Evolutionary conservation across 768 basidiomycete genomes (phyloP).

Genomic region (Leccinum longicurvipes): DNA sequence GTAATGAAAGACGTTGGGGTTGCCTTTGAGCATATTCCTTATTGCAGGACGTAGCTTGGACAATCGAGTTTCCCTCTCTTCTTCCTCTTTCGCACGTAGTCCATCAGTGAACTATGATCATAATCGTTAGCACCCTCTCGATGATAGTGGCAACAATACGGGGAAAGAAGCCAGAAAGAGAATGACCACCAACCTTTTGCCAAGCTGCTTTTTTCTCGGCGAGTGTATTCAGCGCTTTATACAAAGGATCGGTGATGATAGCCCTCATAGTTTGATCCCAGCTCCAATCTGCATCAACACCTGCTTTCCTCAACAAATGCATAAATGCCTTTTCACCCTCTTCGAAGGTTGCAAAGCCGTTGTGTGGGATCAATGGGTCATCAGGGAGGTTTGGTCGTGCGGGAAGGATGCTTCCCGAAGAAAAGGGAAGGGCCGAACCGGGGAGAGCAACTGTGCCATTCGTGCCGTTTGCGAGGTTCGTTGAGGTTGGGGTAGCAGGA

Average conservation of each 20-base stretch:
- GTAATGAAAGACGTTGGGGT: slow-evolving; percentile 87
- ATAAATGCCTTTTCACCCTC: slow-evolving; percentile 95
- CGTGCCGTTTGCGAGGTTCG: slow-evolving; percentile 47
- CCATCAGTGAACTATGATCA: slow-evolving; percentile 60
- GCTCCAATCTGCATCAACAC: slow-evolving; percentile 89
- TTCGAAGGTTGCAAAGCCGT: slow-evolving; percentile 80
- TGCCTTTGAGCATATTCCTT: slow-evolving; percentile 81
- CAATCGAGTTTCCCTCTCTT: slow-evolving; percentile 80
- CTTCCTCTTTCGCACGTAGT: slow-evolving; percentile 77
- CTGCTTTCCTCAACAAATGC: slow-evolving; percentile 83
- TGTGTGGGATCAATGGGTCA: slow-evolving; percentile 85
- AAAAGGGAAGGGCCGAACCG: slow-evolving; percentile 59
- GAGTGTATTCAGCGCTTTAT: slow-evolving; percentile 88
- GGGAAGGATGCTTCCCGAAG: slow-evolving; percentile 58
- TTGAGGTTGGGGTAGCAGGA: slow-evolving; percentile 31
- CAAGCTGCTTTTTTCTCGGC: slow-evolving; percentile 94
- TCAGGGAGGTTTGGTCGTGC: slow-evolving; percentile 79
- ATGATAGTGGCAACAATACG: not conserved
- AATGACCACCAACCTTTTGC: slow-evolving; percentile 67
- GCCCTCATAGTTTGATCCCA: slow-evolving; percentile 99
- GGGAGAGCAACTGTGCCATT: slow-evolving; percentile 45
- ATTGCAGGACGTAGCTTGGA: slow-evolving; percentile 84
- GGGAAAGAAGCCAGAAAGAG: not conserved
- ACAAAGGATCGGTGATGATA: slow-evolving; percentile 96
- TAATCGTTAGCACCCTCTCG: slow-evolving; percentile 5